These are phyloP conservation scores for Picea abies DNA, from an alignment of 83 land plant species.

Conservation along the genomic window DNA sequence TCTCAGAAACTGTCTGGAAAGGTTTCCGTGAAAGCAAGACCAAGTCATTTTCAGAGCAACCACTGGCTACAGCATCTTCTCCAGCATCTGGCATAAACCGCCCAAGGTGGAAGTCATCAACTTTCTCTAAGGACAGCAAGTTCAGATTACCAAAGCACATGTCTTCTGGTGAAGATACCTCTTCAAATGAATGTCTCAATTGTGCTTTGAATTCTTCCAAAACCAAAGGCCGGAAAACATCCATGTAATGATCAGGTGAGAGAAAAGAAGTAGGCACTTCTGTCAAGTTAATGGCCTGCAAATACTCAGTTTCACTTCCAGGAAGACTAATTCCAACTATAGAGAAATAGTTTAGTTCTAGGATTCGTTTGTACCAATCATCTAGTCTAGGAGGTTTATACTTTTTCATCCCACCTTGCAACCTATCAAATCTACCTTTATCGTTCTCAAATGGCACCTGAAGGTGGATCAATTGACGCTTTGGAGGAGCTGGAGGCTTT, in stretches of 20 bases:
- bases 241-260: constrained; percentile 70
- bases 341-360: constrained; percentile 76
- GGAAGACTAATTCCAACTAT: constrained; percentile 62
- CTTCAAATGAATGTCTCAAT: constrained; percentile 60
- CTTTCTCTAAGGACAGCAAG: constrained; percentile 79
- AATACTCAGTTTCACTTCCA: constrained; percentile 34
- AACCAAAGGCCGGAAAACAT: constrained; percentile 87
- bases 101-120: constrained; percentile 87
- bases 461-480: constrained; percentile 78
- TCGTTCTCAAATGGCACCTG: constrained; percentile 48
- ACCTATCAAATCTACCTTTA: constrained; percentile 31
- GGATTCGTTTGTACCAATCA: constrained; percentile 85
- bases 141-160: constrained; percentile 65
- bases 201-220: constrained; percentile 98
- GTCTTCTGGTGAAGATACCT: constrained; percentile 59
- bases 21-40: constrained; percentile 79
- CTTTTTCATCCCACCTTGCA: constrained; percentile 32
- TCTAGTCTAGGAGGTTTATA: constrained; percentile 80
- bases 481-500: constrained; percentile 31
- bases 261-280: constrained; percentile 75
- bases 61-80: constrained; percentile 47
- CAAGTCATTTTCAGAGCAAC: constrained; percentile 77
- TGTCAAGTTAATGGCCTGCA: constrained; percentile 28
- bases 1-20: constrained; percentile 42
- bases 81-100: constrained; percentile 67